These are phyloP conservation scores for Fusarium poae DNA, from an alignment of 2,329 filamentous ascomycete species.

Conservation along the genomic window DNA sequence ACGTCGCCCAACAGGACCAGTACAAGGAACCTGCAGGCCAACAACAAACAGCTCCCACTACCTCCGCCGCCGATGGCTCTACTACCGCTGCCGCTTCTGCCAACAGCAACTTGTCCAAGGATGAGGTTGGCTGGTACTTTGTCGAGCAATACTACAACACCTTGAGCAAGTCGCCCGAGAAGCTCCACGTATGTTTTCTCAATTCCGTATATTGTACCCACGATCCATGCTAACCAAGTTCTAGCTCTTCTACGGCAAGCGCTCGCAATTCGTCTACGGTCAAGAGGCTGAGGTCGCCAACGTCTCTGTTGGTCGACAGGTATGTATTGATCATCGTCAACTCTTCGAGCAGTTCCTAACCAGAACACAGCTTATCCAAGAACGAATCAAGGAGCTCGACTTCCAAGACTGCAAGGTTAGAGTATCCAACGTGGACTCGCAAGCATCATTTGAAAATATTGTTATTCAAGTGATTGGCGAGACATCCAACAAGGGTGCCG, in stretches of 20 bases:
- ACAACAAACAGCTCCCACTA: constrained; percentile 53
- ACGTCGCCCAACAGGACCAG: constrained; percentile 61
- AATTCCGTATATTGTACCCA: background rate
- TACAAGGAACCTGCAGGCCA: constrained; percentile 57
- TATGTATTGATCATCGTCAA: constrained; percentile 54
- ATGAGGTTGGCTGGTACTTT: constrained; percentile 99
- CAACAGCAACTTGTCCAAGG: constrained; percentile 74
- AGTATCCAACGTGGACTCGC: constrained; percentile 96
- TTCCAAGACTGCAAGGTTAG: constrained; percentile 99
- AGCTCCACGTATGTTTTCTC: constrained; percentile 77
- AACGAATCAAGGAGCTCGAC: constrained; percentile 91
- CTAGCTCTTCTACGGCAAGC: constrained; percentile 94
- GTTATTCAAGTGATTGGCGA: constrained; percentile 98
- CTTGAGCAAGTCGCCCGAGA: constrained; percentile 92
- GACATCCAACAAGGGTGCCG: constrained; percentile 91
- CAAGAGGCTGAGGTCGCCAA: constrained; percentile 89
- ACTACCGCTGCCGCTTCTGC: constrained; percentile 49
- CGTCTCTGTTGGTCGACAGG: constrained; percentile 88
- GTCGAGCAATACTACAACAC: constrained; percentile 99
- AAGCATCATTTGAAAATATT: constrained; percentile 92
- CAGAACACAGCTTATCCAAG: constrained; percentile 81
- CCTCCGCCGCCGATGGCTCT: constrained; percentile 50
- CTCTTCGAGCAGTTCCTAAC: constrained; percentile 24
- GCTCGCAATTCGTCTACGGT: constrained; percentile 93
- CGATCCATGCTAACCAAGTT: constrained; percentile 23